These are phyloP conservation scores for Acanthamoeba quina DNA, from an alignment of 208 protist genomes.

Conservation along the genomic window DNA sequence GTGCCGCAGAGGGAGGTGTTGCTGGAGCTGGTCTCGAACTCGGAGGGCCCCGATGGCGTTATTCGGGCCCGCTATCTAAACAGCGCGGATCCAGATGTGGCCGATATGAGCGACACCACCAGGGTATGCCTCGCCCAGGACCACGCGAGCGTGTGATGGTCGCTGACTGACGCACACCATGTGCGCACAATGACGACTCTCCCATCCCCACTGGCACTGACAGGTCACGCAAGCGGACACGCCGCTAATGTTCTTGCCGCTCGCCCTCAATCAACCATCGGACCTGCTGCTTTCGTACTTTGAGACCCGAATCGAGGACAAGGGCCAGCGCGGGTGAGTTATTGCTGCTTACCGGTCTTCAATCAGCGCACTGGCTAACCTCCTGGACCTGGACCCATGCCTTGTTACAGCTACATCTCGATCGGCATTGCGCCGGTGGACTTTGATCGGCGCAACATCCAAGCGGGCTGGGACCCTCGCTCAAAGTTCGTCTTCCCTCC, in stretches of 20 bases:
- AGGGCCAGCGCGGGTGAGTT: not conserved
- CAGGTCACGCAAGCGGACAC: not conserved
- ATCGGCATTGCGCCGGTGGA: not conserved
- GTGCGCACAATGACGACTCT: not conserved
- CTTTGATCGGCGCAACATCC: slow-evolving; percentile 30
- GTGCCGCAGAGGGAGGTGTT: not conserved
- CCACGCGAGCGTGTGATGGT: not conserved
- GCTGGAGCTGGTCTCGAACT: not conserved
- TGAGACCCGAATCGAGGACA: slow-evolving; percentile 7
- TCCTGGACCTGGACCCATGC: not conserved
- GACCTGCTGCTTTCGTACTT: slow-evolving; percentile 10
- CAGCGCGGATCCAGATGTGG: not conserved
- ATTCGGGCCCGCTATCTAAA: not conserved
- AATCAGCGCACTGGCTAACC: not conserved
- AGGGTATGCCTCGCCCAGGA: not conserved
- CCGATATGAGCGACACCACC: not conserved
- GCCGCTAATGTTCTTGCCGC: not conserved
- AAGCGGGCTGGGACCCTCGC: slow-evolving; percentile 2
- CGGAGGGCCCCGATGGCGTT: not conserved
- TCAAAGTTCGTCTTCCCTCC: not conserved
- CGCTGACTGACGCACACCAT: not conserved
- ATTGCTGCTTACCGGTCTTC: too few relatives aligned
- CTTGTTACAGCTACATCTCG: not conserved
- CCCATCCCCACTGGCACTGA: not conserved
- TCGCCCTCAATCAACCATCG: not conserved